phyloP scores from a whole-genome alignment of 768 basidiomycete species.

The Pleurotus tuoliensis region DNA sequence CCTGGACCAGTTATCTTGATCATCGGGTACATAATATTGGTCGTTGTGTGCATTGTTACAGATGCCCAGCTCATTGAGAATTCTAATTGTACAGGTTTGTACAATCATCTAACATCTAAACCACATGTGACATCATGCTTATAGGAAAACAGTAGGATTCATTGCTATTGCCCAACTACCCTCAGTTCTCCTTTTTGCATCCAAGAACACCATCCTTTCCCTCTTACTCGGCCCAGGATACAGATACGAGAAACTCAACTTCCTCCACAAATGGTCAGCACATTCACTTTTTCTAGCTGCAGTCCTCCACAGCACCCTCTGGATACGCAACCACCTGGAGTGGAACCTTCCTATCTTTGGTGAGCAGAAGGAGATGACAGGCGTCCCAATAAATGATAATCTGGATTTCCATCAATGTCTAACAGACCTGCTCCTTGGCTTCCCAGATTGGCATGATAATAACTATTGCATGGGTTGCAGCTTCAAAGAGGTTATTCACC shows the following conservation, averaged over 20 bases:
- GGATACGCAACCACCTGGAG: conserved; percentile 70
- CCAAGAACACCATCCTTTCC: conserved; percentile 62
- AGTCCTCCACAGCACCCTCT: conserved; percentile 57
- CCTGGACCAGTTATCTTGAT: conserved; percentile 31
- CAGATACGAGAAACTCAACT: conserved; percentile 72
- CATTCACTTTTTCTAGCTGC: conserved; percentile 49
- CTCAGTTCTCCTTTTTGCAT: conserved; percentile 54
- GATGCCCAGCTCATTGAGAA: conserved; percentile 61
- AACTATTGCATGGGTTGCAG: no score
- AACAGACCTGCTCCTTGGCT: no score
- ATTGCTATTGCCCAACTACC: conserved; percentile 60
- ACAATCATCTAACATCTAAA: no score
- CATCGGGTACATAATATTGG: conserved; percentile 46
- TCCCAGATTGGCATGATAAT: no score
- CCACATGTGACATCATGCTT: no score
- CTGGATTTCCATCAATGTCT: no score
- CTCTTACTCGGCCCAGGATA: conserved; percentile 58
- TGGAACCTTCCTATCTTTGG: conserved; percentile 58
- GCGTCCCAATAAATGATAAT: conserved; percentile 32
- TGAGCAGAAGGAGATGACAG: conserved; percentile 70
- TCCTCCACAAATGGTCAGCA: conserved; percentile 68
- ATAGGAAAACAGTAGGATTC: conserved; percentile 31
- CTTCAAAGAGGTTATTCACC: no score
- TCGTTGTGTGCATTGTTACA: conserved; percentile 59
- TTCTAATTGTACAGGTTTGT: conserved; percentile 71